A percentile compares a stretch with the other conserved stretches of the same genome.
phyloP scores from a whole-genome alignment of 805 yeast species.

The Saccharomyces cerevisiae region DNA sequence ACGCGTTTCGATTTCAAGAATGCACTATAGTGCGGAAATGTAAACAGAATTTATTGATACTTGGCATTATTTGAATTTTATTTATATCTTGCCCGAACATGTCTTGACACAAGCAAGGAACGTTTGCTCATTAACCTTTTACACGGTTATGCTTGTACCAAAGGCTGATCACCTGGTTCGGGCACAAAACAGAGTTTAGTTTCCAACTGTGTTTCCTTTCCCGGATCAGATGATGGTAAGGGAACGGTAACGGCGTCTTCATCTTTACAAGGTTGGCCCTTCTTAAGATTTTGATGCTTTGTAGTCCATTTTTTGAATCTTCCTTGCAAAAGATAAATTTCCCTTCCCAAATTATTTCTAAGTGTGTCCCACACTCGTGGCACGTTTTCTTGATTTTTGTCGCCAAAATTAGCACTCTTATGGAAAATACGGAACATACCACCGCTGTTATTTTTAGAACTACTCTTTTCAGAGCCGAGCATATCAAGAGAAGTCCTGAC shows the following conservation, averaged over 20 bases:
- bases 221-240: neutral
- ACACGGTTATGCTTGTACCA: neutral
- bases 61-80: neutral
- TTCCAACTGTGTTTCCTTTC: neutral
- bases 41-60: neutral
- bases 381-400: neutral
- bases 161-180: neutral
- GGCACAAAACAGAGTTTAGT: neutral
- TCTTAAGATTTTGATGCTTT: neutral
- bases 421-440: neutral
- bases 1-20: neutral
- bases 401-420: neutral
- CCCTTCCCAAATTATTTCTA: neutral
- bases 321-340: neutral
- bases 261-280: neutral
- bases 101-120: neutral
- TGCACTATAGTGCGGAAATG: neutral
- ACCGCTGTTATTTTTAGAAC: neutral
- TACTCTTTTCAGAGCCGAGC: neutral
- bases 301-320: neutral
- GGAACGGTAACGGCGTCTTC: neutral
- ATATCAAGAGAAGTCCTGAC: neutral
- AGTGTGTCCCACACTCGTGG: neutral
- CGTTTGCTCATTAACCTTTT: neutral
- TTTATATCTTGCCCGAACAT: neutral